Conservation (phyloP, 2,329 filamentous ascomycete species). For the Chaetomiaceae sp. region DNA sequence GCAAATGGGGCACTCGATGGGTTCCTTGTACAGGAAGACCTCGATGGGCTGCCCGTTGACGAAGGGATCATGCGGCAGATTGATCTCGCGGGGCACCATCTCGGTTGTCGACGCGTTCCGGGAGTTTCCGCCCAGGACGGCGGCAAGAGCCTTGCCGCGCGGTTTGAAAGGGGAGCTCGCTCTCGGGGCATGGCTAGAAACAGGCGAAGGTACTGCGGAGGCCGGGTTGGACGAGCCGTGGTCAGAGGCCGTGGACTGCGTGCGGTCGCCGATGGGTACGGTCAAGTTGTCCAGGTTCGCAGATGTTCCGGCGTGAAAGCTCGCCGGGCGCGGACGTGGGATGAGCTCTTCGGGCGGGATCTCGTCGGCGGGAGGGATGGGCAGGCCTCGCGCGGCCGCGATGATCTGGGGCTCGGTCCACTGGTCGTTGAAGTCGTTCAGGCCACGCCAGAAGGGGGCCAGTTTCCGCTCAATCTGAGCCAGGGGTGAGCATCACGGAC, state of each 20-base stretch:
- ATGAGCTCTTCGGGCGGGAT: constrained; percentile 66
- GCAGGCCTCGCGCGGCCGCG: constrained; percentile 77
- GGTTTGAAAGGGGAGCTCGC: constrained; percentile 66
- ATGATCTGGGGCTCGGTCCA: constrained; percentile 97
- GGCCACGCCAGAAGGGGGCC: constrained; percentile 91
- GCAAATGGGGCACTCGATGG: constrained; percentile 89
- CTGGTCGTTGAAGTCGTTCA: constrained; percentile 80
- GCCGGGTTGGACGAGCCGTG: constrained; percentile 56
- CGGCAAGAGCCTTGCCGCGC: constrained; percentile 83
- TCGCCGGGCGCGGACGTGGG: constrained; percentile 41
- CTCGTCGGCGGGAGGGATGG: constrained; percentile 79
- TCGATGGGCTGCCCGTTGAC: constrained; percentile 94
- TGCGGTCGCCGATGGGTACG: constrained; percentile 72
- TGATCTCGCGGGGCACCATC: constrained; percentile 70
- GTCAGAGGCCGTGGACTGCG: constrained; percentile 76
- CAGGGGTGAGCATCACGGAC: constrained; percentile 8
- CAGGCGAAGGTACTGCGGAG: constrained; percentile 56
- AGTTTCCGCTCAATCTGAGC: constrained; percentile 81
- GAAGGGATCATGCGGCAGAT: constrained; percentile 74
- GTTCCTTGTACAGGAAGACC: constrained; percentile 88
- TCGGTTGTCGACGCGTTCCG: constrained; percentile 70
- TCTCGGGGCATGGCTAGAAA: constrained; percentile 43
- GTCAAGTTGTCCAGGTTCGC: constrained; percentile 67
- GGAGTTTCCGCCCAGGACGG: constrained; percentile 68
- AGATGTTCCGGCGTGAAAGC: constrained; percentile 49